Base-by-base conservation (phyloP, 2,329 filamentous ascomycete species). In the Plenodomus biglobosus region DNA sequence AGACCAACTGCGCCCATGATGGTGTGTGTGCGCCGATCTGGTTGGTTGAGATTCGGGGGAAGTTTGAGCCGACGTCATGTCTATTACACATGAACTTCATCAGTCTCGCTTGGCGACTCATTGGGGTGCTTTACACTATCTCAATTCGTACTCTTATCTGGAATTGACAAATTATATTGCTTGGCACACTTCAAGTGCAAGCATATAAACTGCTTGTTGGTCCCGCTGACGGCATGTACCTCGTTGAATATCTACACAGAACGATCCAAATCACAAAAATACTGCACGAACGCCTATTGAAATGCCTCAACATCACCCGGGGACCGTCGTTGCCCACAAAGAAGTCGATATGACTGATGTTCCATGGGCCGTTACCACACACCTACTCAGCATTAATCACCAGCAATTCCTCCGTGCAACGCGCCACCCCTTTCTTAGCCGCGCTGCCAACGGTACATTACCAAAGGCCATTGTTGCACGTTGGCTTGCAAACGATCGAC, bases 401-500 rank as follows among this genome's bases (percentile, higher is more conserved):
- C 50, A 61, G 18, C 65, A 69, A 47, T 54, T 70, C 42, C 58
- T 58, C 5, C 60, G 58, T 38, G 64, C 62, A 38, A 70, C 66
- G 18, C 63, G 61, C 38, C 63, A 68, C 8, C 49, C 57, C 11
- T 70, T 70, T 52, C 58, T 70, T 11, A 46, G 54, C 4, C 57
- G 45, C 13, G 68, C 68, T 19, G 68, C 68, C 13, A 57, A 61
- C 16, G 66, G 66, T 4, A 56, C 50, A n/a, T 55, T 70, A 10
- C 53, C 66, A 8, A 69, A 69, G 43, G n/a, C 51, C 3, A 20
- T 59, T 8, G 59, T 70, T n/a, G 60, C 65, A 3, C 50, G 63
- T 43, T 71, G 68, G 68, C 64, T 71, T 15, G 64, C 65, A 37
- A 68, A 70, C 27, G 68, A 71, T 36, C 55, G 62, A 1, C 54